phyloP scores from a whole-genome alignment of 495 filamentous ascomycete species.

The Aspergillus saccharolyticus region DNA sequence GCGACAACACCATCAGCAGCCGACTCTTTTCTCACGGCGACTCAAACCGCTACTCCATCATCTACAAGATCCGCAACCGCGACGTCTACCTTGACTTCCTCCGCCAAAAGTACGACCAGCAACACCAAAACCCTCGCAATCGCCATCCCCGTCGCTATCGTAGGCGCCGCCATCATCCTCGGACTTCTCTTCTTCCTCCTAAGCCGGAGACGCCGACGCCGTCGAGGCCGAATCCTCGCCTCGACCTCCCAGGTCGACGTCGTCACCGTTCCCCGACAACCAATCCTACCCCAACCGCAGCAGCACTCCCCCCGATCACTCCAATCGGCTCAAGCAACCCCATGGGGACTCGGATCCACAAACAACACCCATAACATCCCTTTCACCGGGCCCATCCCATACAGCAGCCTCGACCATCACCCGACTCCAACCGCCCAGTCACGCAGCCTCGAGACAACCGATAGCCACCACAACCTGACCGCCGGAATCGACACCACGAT shows the following conservation, averaged over 20 bases:
- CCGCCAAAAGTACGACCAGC: conserved; percentile 8
- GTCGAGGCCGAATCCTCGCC: conserved; percentile 13
- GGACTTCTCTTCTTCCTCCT: conserved; percentile 26
- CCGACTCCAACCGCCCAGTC: background rate
- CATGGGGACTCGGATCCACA: conserved; percentile 1
- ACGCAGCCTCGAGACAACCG: background rate
- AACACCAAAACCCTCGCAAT: conserved; percentile 33
- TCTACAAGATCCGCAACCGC: background rate
- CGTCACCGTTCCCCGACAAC: conserved; percentile 1
- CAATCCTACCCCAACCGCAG: background rate
- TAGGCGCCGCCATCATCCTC: conserved; percentile 25
- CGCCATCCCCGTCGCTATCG: conserved; percentile 32
- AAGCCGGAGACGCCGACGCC: conserved; percentile 20
- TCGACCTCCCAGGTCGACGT: conserved; percentile 9
- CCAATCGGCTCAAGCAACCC: background rate
- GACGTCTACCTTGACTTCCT: background rate
- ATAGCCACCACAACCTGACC: background rate
- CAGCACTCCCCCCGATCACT: background rate
- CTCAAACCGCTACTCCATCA: background rate
- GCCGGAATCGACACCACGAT: background rate
- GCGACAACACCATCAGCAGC: conserved; percentile 5
- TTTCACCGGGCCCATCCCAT: conserved; percentile 4
- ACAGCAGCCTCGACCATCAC: background rate
- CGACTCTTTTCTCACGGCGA: background rate
- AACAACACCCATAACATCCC: background rate